Evolutionary conservation across 768 basidiomycete species (phyloP).

Genomic region (Crepidotus variabilis): DNA sequence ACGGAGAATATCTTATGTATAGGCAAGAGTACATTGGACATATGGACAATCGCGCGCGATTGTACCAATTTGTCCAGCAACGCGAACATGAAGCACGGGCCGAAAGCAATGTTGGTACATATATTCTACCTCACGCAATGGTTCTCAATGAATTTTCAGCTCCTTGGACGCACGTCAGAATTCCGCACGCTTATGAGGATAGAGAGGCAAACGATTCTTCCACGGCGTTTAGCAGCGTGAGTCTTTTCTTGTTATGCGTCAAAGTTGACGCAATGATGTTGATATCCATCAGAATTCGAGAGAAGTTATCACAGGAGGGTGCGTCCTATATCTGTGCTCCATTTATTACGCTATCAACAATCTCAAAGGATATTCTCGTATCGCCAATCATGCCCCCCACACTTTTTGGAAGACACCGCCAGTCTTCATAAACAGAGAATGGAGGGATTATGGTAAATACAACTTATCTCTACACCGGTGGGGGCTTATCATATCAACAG

Average conservation of each 20-base stretch:
- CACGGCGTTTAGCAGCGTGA: not conserved
- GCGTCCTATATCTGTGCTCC: too few species aligned
- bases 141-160: not conserved
- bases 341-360: too few species aligned
- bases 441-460: too few species aligned
- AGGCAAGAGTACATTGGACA: not conserved
- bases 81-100: not conserved
- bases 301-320: too few species aligned
- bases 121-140: not conserved
- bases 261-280: too few species aligned
- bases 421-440: too few species aligned
- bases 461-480: too few species aligned
- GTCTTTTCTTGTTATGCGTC: not conserved
- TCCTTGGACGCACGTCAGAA: not conserved
- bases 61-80: not conserved
- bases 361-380: too few species aligned
- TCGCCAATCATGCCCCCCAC: too few species aligned
- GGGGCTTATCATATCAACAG: too few species aligned
- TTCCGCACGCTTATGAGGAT: not conserved
- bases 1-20: not conserved
- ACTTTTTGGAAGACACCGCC: too few species aligned
- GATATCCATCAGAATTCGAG: too few species aligned
- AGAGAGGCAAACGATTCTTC: not conserved
- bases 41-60: not conserved
- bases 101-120: not conserved